Evolutionary conservation across 2,329 filamentous ascomycete species (phyloP), one percentile per base, ranked within the genome.

Genomic region (Grosmannia clavigera): DNA sequence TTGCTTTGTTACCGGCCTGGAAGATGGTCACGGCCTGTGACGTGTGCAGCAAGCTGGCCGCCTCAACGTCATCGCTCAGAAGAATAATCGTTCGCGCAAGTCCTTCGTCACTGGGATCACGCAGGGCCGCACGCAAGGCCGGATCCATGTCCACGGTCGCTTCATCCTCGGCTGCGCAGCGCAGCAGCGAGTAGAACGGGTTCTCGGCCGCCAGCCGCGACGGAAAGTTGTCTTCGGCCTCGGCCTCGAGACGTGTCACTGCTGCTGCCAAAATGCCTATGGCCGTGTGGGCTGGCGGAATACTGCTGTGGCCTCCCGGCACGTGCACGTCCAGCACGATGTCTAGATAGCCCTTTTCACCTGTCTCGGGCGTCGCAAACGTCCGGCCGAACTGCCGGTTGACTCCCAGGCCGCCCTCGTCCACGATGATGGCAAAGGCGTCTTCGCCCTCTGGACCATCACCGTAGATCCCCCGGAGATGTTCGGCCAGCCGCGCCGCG

Each of bases 21-120:
- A 88, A 82, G 12, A 82, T 69, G 66, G 85, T 82, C 1, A 83
- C 77, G 0, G 84, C 80, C 33, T 81, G 75, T 0, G 82, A 83
- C 0, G 82, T 86, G 33, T 81, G 80, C 61, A 86, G 76, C 33
- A 81, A 73, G 66, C 80, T 55, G 22, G 35, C 35, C 6, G 25
- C 10, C 27, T 14, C 16, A 1, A 27, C 22, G 16, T 54, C 57
- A 12, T 52, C 22, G 50, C 43, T 19, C 0, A 67, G 69, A 65
- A 77, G 77, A 19, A 76, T 75, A 0, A 75, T 75, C 65, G 78
- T 76, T 29, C 75, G 66, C 0, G 78, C 78, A 1, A 81, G 74
- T 25, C 70, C 67, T 64, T 80, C 61, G 16, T 14, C 51, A 19
- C 40, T 10, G 16, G 9, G 11, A 14, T 57, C 55, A 1, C 29